phyloP scores from a whole-genome alignment of 345 rosid genomes.

The Pugionium dolabratum region DNA sequence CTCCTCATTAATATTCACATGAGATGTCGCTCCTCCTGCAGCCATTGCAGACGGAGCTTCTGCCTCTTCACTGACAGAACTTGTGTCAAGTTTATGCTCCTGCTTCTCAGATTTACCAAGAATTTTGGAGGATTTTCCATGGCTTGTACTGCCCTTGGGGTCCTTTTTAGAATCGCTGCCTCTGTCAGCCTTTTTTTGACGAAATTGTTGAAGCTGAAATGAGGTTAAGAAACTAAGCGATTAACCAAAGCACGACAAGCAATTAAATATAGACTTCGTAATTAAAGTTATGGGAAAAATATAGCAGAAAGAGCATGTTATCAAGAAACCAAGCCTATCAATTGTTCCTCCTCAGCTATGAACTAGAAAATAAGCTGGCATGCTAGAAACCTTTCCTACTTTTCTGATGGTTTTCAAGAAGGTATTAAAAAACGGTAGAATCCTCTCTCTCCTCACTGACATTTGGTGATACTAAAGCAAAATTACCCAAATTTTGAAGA shows the following conservation, averaged over 20 bases:
- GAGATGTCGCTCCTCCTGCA: conserved; percentile 46
- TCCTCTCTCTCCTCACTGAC: conserved; percentile 13
- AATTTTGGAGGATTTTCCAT: conserved; percentile 70
- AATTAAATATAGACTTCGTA: background rate
- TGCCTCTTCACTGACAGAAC: conserved; percentile 36
- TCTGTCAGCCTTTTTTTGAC: conserved; percentile 85
- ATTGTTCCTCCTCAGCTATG: conserved; percentile 7
- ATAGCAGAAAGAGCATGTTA: background rate
- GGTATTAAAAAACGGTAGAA: conserved; percentile 9
- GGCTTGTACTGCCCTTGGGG: conserved; percentile 67
- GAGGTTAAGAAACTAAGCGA: conserved; percentile 22
- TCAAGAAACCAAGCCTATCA: conserved; percentile 9
- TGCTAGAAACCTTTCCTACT: conserved; percentile 5
- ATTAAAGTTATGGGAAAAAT: too few species aligned
- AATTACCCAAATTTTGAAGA: background rate
- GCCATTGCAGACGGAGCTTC: conserved; percentile 31
- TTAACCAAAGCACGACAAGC: conserved; percentile 12
- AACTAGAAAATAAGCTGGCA: conserved; percentile 11
- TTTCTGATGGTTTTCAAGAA: conserved; percentile 10
- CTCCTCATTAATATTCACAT: conserved; percentile 33
- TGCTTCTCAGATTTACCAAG: conserved; percentile 56
- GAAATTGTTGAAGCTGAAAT: conserved; percentile 90
- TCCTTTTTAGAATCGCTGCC: conserved; percentile 57
- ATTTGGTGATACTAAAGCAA: background rate
- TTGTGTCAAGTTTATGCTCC: conserved; percentile 53